Percentiles rank a stretch among this genome's conserved stretches.
phyloP scores from a whole-genome alignment of 805 yeast species.

The Metschnikowia hibisci region DNA sequence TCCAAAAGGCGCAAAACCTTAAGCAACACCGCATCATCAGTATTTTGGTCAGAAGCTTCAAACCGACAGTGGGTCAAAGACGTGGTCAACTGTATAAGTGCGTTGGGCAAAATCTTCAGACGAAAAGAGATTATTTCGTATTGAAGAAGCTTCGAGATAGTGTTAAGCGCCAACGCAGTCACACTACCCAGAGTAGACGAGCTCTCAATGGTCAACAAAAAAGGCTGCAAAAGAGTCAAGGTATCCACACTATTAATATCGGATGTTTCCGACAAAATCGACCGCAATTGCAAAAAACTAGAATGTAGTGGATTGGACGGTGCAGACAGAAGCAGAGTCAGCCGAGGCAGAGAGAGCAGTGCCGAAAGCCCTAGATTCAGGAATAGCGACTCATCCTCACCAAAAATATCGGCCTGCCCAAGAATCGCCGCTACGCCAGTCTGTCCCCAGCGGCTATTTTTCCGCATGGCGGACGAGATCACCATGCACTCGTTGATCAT shows the following conservation, averaged over 20 bases:
- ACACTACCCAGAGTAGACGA: constrained; percentile 83
- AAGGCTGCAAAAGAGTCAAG: constrained; percentile 78
- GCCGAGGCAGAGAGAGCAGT: constrained; percentile 16
- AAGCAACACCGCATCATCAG: constrained; percentile 86
- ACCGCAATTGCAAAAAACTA: constrained; percentile 74
- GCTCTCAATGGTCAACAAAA: constrained; percentile 75
- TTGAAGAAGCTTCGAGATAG: constrained; percentile 69
- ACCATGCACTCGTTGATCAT: constrained; percentile 85
- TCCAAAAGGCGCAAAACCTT: constrained; percentile 78
- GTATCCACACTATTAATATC: constrained; percentile 59
- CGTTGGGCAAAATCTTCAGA: constrained; percentile 52
- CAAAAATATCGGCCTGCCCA: constrained; percentile 57
- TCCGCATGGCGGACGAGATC: constrained; percentile 85
- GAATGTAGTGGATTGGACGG: constrained; percentile 59
- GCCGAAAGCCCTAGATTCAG: constrained; percentile 14
- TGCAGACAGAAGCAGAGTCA: constrained; percentile 20
- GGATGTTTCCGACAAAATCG: constrained; percentile 57
- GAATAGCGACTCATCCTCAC: constrained; percentile 38
- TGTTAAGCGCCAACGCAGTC: constrained; percentile 73
- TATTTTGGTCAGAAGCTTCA: constrained; percentile 88
- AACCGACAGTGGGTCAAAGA: constrained; percentile 91
- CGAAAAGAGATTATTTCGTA: constrained; percentile 58
- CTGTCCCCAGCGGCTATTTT: constrained; percentile 60
- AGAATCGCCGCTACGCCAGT: constrained; percentile 82
- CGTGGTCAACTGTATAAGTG: constrained; percentile 62